Evolutionary conservation across 2,329 filamentous ascomycete species (phyloP).

Genomic region (Aspergillus ustus): DNA sequence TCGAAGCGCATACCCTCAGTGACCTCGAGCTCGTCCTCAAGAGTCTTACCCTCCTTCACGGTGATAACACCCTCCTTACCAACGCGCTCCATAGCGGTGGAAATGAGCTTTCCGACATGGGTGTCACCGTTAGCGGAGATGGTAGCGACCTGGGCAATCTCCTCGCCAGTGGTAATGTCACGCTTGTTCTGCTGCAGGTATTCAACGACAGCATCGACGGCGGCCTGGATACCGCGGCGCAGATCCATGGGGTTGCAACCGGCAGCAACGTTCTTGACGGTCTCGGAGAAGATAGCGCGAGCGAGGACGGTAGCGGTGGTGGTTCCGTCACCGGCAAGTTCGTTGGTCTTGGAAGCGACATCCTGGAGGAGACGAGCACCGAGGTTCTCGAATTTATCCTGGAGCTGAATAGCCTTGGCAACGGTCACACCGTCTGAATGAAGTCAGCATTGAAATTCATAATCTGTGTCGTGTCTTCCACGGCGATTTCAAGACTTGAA

Average conservation of each 20-base stretch:
- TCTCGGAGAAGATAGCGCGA: conserved; percentile 98
- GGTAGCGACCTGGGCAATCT: conserved; percentile 97
- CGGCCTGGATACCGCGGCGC: conserved; percentile 93
- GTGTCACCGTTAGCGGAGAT: conserved; percentile 97
- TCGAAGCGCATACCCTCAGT: conserved; percentile 99
- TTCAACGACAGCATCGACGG: conserved; percentile 91
- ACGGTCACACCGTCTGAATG: conserved; percentile 80
- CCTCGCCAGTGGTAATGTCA: conserved; percentile 95
- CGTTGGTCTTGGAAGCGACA: conserved; percentile 99
- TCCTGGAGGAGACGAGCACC: conserved; percentile 96
- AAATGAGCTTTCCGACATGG: conserved; percentile 93
- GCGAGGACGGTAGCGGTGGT: conserved; percentile 97
- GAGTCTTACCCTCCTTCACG: conserved; percentile 99
- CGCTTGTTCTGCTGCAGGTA: conserved; percentile 95
- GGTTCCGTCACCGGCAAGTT: conserved; percentile 97
- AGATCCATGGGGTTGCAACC: conserved; percentile 99
- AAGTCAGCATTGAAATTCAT: conserved; percentile 26
- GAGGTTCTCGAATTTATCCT: conserved; percentile 99
- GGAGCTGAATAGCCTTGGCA: conserved; percentile 84
- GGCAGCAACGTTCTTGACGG: conserved; percentile 98
- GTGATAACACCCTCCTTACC: conserved; percentile 99
- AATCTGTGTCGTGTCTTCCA: conserved; percentile 21
- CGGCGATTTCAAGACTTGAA: background rate
- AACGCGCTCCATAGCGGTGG: conserved; percentile 99
- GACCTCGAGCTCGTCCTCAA: conserved; percentile 95